Conservation (phyloP, 352 stramenopile genomes). For the Pythium phragmitis region DNA sequence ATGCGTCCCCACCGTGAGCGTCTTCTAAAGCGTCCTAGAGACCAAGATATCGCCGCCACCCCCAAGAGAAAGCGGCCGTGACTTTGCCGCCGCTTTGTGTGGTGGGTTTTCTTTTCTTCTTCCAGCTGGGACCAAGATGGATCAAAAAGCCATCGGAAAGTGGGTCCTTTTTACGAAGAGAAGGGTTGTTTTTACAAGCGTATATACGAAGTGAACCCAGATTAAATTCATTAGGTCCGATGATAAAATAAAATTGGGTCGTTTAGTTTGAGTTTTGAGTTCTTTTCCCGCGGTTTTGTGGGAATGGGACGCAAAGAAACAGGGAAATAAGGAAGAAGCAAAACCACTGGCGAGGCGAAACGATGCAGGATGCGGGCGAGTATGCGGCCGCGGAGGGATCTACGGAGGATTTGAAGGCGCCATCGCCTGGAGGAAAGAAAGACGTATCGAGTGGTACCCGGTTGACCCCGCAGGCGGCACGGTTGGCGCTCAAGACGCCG, state of each 20-base stretch:
- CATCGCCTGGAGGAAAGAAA: neutral
- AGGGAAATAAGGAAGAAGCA: neutral
- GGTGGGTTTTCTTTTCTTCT: conserved; percentile 1
- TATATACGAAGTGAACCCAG: neutral
- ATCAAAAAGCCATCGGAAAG: neutral
- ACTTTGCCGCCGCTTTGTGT: conserved; percentile 1
- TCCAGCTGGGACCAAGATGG: neutral
- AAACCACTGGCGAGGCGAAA: neutral
- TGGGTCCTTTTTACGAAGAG: conserved; percentile 3
- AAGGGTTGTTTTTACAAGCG: neutral
- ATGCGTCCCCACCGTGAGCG: neutral
- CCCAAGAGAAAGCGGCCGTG: neutral
- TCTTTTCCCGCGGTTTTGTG: neutral
- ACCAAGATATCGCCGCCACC: neutral
- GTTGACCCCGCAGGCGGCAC: conserved; percentile 2
- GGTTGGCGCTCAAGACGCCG: conserved; percentile 2
- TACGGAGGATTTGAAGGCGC: neutral
- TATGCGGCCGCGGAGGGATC: neutral
- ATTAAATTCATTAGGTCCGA: neutral
- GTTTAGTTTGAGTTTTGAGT: neutral
- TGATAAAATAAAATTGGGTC: neutral
- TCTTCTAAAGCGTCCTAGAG: neutral
- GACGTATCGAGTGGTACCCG: neutral
- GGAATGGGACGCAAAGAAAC: neutral
- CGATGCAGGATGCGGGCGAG: conserved; percentile 3